Evolutionary conservation across 1,284 basidiomycete species (phyloP).

Genomic region (Melampsora allii-populina): DNA sequence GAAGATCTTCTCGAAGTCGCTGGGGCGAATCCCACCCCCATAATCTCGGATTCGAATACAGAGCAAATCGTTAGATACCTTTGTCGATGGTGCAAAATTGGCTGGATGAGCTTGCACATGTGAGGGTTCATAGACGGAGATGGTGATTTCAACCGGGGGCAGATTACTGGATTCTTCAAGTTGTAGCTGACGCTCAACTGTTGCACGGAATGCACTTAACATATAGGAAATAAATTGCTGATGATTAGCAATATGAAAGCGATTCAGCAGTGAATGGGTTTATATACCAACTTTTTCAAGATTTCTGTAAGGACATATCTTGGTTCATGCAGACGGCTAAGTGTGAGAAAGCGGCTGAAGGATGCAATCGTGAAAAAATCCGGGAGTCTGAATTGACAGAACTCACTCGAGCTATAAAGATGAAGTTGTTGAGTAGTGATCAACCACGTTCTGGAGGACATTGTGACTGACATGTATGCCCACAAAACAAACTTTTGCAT

Average conservation of each 20-base stretch:
- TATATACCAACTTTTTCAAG: constrained; percentile 28
- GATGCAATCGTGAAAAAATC: not conserved
- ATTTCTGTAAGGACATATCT: constrained; percentile 40
- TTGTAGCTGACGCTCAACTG: constrained; percentile 34
- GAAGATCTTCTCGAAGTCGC: constrained; percentile 15
- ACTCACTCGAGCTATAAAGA: constrained; percentile 38
- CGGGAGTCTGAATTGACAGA: not conserved
- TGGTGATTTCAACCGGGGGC: constrained; percentile 23
- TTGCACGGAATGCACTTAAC: constrained; percentile 33
- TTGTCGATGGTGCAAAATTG: not conserved
- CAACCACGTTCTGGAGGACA: not conserved
- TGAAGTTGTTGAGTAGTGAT: not conserved
- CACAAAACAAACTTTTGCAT: constrained; percentile 27
- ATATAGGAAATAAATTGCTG: not conserved
- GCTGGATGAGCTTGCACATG: not conserved
- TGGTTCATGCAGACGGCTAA: not conserved
- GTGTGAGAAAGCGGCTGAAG: not conserved
- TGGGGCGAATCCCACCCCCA: constrained; percentile 37
- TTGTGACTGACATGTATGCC: constrained; percentile 37
- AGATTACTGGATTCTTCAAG: constrained; percentile 4
- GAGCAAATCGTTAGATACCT: not conserved
- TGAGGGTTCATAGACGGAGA: constrained; percentile 10
- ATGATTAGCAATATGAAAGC: not conserved
- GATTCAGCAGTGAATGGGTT: not conserved
- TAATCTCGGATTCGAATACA: constrained; percentile 38